Evolutionary conservation across 148 eudicot species (phyloP), one percentile per base, ranked within the genome.

Genomic region (Silene latifolia): DNA sequence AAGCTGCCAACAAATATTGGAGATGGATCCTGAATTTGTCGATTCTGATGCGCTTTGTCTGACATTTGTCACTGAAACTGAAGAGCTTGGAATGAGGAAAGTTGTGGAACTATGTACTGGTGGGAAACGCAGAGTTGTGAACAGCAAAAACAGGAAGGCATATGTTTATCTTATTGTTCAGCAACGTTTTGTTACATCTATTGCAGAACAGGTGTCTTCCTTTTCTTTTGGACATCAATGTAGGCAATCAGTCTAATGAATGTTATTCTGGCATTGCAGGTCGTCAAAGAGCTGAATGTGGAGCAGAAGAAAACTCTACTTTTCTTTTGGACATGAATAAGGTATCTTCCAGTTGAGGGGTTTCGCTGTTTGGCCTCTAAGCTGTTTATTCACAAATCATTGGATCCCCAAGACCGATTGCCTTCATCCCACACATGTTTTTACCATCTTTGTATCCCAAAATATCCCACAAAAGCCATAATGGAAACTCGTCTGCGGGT

Each of bases 351-450:
- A 0, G 75, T 88, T 10, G 96, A 91, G 71, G 97, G 98, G 13
- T 94, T 94, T 68, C 71, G 92, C 59, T 97, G 98, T 48, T 80
- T 94, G 82, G 80, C 93, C 68, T 86, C 98, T 67, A 86, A 85
- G 32, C 83, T 94, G 51, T 80, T 46, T 82, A 83, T 91, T 61
- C 85, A 88, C 79, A 90, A 81, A 69, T 75, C 88, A 54, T 29
- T 67, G 0, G 92, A 87, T 54, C 13, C 90, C 8, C 39, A n/a
- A 20, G 82, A 87, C 27, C 86, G 79, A 61, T 78, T 94, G 76
- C 98, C 96, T 21, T 85, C 98, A 4, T 91, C 98, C 35, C 97
- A 91, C 77, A 94, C 98, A 42, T 94, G 98, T 88, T 94, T 90
- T 82, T 88, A 88, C 81, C 82, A 88, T 21, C 67, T 94, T 66